Evolutionary conservation across 257 asterid species (phyloP).

Genomic region (Thymus quinquecostatus): DNA sequence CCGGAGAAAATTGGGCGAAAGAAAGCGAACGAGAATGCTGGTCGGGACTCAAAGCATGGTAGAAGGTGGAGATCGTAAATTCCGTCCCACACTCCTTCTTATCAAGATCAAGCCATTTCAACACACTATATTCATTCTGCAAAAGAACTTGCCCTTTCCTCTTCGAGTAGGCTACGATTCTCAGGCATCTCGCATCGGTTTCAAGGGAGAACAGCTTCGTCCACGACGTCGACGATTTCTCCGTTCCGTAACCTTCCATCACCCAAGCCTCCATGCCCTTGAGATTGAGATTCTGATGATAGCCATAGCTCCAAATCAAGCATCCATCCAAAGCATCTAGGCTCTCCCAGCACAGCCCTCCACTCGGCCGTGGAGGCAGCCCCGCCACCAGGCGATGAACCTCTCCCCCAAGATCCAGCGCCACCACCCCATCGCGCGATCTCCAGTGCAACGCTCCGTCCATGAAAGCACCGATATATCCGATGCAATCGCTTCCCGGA

Average conservation of each 20-base stretch:
- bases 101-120: conserved; percentile 5
- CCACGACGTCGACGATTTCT: background rate
- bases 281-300: background rate
- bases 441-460: conserved; percentile 14
- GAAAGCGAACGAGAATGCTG: background rate
- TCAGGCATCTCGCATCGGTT: background rate
- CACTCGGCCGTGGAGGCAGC: background rate
- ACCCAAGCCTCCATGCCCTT: background rate
- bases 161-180: conserved; percentile 25
- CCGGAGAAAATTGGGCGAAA: background rate
- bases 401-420: background rate
- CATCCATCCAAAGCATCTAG: conserved; percentile 17
- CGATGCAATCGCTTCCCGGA: too few species aligned
- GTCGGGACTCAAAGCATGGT: too few species aligned
- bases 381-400: too few species aligned
- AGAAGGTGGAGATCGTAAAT: conserved; percentile 8
- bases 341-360: background rate
- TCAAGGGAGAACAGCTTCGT: background rate
- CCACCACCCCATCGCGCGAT: background rate
- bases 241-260: background rate
- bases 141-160: conserved; percentile 19
- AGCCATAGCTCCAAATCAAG: background rate
- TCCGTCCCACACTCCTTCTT: background rate
- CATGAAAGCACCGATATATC: background rate
- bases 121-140: background rate